Conservation (phyloP, 805 yeast species). For the Isabelozyma pseudorhagii region DNA sequence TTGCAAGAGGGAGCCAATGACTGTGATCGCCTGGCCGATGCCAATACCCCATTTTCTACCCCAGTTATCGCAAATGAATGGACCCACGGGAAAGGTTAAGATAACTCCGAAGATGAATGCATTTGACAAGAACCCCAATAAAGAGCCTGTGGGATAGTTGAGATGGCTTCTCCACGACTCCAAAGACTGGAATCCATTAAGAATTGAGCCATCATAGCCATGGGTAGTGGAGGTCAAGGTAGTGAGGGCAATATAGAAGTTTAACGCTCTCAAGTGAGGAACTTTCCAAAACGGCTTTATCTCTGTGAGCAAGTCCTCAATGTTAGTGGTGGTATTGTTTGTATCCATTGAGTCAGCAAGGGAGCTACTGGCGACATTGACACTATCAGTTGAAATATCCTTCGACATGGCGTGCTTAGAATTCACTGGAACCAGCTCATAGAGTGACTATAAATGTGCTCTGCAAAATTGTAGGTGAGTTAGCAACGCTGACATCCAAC, state of each 20-base stretch:
- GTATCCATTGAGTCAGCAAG: too few relatives aligned
- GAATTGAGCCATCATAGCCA: slow-evolving; percentile 48
- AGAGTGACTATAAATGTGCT: too few relatives aligned
- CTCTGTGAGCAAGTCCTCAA: slow-evolving; percentile 20
- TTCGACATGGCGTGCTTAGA: too few relatives aligned
- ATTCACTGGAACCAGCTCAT: too few relatives aligned
- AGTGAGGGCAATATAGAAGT: slow-evolving; percentile 34
- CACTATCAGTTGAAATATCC: too few relatives aligned
- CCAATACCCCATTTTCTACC: slow-evolving; percentile 36
- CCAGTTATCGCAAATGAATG: slow-evolving; percentile 29
- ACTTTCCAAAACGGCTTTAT: slow-evolving; percentile 29
- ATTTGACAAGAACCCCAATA: slow-evolving; percentile 38
- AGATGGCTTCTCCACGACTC: slow-evolving; percentile 37
- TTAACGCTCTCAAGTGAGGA: slow-evolving; percentile 36
- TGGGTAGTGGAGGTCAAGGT: slow-evolving; percentile 47
- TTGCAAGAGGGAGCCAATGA: slow-evolving; percentile 37
- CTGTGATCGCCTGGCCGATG: slow-evolving; percentile 20
- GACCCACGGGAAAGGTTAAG: slow-evolving; percentile 23
- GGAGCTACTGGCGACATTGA: too few relatives aligned
- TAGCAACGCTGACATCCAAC: too few relatives aligned
- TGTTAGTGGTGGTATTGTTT: not conserved
- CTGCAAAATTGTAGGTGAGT: too few relatives aligned
- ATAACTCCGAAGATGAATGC: slow-evolving; percentile 43
- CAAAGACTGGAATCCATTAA: slow-evolving; percentile 50
- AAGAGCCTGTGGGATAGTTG: slow-evolving; percentile 35